Conservation (phyloP, 768 basidiomycete species). For the Nidula microcarpa region DNA sequence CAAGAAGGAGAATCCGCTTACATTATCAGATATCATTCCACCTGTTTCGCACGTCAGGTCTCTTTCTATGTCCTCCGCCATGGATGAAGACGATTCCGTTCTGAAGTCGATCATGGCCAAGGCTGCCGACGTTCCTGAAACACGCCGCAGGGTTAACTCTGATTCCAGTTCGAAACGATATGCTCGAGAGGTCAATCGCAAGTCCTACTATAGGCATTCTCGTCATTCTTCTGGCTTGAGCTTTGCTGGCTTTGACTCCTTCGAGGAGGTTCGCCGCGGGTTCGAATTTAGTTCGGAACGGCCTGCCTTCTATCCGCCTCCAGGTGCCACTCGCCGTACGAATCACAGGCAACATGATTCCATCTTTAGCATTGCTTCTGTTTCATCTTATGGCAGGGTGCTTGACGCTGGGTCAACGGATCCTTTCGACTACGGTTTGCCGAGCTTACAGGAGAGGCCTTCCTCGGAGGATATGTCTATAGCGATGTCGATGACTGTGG, state of each 20-base stretch:
- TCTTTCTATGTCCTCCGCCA: constrained; percentile 32
- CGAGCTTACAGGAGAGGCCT: constrained; percentile 50
- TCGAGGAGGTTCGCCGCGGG: constrained; percentile 74
- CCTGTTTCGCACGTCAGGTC: constrained; percentile 50
- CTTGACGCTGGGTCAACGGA: constrained; percentile 60
- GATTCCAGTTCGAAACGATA: constrained; percentile 35
- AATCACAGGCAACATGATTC: constrained; percentile 54
- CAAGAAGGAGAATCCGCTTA: constrained; percentile 33
- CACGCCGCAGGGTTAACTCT: constrained; percentile 37
- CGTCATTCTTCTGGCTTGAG: constrained; percentile 53
- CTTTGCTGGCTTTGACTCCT: constrained; percentile 71
- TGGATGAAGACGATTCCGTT: constrained; percentile 48
- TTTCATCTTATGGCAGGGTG: constrained; percentile 75
- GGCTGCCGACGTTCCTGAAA: constrained; percentile 32
- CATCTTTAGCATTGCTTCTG: constrained; percentile 69
- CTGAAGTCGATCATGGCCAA: constrained; percentile 54
- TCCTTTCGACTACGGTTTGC: constrained; percentile 71
- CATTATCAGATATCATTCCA: constrained; percentile 76
- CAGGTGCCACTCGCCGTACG: constrained; percentile 28
- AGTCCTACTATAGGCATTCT: constrained; percentile 27
- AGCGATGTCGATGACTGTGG: constrained; percentile 54
- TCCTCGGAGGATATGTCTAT: constrained; percentile 58
- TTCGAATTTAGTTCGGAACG: constrained; percentile 69
- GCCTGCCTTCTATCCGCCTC: constrained; percentile 64
- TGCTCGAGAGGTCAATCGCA: constrained; percentile 15